Evolutionary conservation across 1,284 basidiomycete species (phyloP).

Genomic region (Puccinia polysora): DNA sequence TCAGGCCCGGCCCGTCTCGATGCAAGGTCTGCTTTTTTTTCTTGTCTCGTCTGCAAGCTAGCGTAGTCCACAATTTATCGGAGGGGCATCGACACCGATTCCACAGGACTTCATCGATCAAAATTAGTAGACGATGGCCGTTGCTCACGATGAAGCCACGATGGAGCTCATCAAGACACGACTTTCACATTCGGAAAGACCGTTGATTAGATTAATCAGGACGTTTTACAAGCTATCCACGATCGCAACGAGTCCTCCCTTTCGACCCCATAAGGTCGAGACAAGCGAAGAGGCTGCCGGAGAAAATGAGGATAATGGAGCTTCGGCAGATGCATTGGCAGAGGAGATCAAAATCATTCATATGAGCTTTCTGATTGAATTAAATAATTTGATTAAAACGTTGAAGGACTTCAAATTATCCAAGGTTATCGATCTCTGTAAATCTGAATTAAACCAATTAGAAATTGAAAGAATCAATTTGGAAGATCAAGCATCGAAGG

Average conservation of each 20-base stretch:
- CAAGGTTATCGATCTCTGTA: background rate
- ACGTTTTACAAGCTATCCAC: slow-evolving; percentile 14
- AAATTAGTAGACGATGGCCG: no score
- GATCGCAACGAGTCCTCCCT: background rate
- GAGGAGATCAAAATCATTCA: slow-evolving; percentile 11
- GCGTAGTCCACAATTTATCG: no score
- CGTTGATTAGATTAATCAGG: slow-evolving; percentile 10
- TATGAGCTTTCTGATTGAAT: slow-evolving; percentile 19
- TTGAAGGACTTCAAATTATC: slow-evolving; percentile 8
- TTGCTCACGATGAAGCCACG: slow-evolving; percentile 33
- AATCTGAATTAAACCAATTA: slow-evolving; percentile 1
- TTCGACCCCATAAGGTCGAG: no score
- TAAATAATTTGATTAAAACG: background rate
- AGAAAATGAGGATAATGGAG: background rate
- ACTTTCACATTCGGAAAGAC: slow-evolving; percentile 24
- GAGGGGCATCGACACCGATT: no score
- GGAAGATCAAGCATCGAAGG: slow-evolving; percentile 1
- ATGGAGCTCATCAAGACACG: slow-evolving; percentile 36
- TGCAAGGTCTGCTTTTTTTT: no score
- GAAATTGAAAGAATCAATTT: slow-evolving; percentile 1
- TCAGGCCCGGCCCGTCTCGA: no score
- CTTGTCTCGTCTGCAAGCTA: no score
- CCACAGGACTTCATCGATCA: no score
- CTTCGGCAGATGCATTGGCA: background rate
- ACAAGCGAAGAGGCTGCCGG: background rate